Conservation (phyloP, 257 asterid genomes). For the Jacaranda mimosifolia region DNA sequence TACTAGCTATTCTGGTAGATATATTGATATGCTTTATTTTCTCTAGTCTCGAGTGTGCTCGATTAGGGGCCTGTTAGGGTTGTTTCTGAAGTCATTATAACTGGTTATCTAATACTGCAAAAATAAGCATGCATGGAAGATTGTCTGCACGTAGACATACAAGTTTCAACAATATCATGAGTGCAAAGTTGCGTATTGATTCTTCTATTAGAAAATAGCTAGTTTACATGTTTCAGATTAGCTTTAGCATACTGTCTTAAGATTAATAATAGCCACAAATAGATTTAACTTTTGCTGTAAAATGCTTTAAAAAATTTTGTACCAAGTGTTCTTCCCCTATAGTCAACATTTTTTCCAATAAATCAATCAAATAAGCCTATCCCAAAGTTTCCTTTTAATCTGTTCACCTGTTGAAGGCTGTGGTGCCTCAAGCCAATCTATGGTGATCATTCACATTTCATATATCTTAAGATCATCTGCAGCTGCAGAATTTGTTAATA, state of each 20-base stretch:
- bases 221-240: neutral
- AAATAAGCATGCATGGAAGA: neutral
- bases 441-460: too few species aligned
- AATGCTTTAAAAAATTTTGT: neutral
- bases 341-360: too few species aligned
- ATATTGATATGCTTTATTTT: neutral
- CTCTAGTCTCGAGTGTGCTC: neutral
- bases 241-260: neutral
- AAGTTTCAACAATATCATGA: neutral
- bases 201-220: neutral
- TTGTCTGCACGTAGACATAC: neutral
- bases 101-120: neutral
- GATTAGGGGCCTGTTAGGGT: neutral
- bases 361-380: too few species aligned
- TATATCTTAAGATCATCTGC: neutral
- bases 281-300: neutral
- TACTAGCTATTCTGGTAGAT: neutral
- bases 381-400: too few species aligned
- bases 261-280: too few species aligned
- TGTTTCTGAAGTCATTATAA: neutral
- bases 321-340: too few species aligned
- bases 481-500: neutral
- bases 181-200: neutral
- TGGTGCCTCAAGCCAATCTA: neutral
- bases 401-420: too few species aligned